These are phyloP conservation scores for Calonectria pteridis DNA, from an alignment of 2,329 filamentous ascomycete genomes.

Conservation along the genomic window DNA sequence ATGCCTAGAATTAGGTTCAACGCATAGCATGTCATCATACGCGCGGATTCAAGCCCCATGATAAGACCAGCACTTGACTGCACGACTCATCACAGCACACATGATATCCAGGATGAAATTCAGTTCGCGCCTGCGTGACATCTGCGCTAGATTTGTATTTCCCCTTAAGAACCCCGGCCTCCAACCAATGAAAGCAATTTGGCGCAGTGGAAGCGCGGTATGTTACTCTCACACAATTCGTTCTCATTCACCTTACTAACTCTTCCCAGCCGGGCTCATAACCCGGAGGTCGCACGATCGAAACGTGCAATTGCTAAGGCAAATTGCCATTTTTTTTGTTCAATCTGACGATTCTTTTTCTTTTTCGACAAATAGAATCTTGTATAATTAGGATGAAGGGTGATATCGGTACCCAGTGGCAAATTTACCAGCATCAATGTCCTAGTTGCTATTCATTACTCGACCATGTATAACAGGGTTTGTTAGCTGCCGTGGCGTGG, in stretches of 20 bases:
- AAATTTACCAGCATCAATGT: neutral
- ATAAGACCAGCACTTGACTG: neutral
- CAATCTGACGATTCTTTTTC: constrained; percentile 14
- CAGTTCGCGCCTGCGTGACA: neutral
- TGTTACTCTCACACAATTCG: neutral
- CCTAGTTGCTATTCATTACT: no score
- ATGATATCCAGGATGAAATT: neutral
- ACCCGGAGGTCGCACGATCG: constrained; percentile 27
- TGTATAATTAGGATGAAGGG: neutral
- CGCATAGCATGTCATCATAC: neutral
- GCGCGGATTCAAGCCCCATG: neutral
- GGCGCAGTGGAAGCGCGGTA: constrained; percentile 23
- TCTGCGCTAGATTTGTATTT: neutral
- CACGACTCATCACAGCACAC: neutral
- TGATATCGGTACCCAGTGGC: neutral
- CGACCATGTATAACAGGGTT: neutral
- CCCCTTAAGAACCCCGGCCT: neutral
- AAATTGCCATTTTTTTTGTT: constrained; percentile 18
- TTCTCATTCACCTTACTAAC: neutral
- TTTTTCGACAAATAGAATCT: constrained; percentile 1
- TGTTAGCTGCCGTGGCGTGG: no score
- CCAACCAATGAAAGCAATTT: constrained; percentile 17
- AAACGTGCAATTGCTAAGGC: constrained; percentile 44
- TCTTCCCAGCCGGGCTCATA: constrained; percentile 19
- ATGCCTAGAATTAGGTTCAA: neutral